Conservation (phyloP, 352 stramenopile genomes). For the Phytopythium oedochilum region DNA sequence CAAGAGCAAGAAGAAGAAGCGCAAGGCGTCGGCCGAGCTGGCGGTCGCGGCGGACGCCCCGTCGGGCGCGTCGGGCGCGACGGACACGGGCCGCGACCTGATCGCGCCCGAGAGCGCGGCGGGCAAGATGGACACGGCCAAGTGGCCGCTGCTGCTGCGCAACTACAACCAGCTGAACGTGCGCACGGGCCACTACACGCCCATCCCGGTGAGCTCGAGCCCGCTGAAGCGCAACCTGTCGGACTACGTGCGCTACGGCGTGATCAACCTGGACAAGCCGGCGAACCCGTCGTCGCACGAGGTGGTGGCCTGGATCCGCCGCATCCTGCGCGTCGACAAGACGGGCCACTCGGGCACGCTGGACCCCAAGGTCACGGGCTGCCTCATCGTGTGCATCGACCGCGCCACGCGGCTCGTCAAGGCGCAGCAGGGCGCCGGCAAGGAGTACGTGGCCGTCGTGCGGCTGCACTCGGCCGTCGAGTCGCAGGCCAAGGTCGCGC, state of each 20-base stretch:
- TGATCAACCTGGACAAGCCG: constrained; percentile 99
- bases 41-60: no score
- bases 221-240: constrained; percentile 96
- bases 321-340: constrained; percentile 99
- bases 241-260: constrained; percentile 98
- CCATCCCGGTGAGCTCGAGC: constrained; percentile 95
- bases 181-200: constrained; percentile 98
- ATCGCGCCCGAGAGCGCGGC: constrained; percentile 77
- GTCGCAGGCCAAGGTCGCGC: constrained; percentile 86
- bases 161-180: constrained; percentile 99
- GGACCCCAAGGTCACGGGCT: constrained; percentile 99
- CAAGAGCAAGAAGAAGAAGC: constrained; percentile 89
- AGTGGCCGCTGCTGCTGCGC: constrained; percentile 99
- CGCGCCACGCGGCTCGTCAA: constrained; percentile 93
- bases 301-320: constrained; percentile 99
- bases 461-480: constrained; percentile 97
- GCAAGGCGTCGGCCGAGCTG: constrained; percentile 57
- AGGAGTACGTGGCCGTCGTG: constrained; percentile 99
- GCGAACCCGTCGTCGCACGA: constrained; percentile 99
- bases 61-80: background rate
- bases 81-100: constrained; percentile 47
- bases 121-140: constrained; percentile 94
- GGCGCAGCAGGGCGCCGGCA: constrained; percentile 94
- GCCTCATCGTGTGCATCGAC: constrained; percentile 99
- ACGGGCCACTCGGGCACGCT: constrained; percentile 99